Evolutionary conservation across 2,329 filamentous ascomycete genomes (phyloP), one percentile per base, ranked within the genome.

Genomic region (Epichloe scottii): DNA sequence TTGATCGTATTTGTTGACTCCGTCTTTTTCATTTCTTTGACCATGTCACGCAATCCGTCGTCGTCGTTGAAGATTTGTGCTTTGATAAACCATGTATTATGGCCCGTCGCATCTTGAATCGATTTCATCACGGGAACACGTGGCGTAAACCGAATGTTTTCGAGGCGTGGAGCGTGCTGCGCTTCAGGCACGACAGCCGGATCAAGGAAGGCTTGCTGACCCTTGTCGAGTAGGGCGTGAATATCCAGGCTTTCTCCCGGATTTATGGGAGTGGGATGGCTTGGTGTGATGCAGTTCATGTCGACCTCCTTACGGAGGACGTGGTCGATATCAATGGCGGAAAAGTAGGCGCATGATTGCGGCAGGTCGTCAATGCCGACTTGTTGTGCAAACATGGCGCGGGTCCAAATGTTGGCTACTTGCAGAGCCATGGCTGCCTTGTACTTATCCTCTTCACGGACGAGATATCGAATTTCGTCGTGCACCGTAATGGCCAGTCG

Each of bases 241-340:
- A 98, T 95, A 63, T 95, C 90, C 8, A 98, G 67, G 54, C 82
- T 89, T 68, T 97, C 90, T 37, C 94, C 93, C 2, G 82, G 85
- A 0, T 87, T 77, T 41, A 98, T 97, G 33, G 84, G 75, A 0
- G 77, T 75, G 0, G 78, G 77, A 66, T 98, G 87, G 42, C 86
- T 93, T 1, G 93, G 93, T 0, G 93, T 98, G 42, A 97, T 70
- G 64, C 93, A 98, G 62, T 95, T 87, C 88, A 98, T 95, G 65
- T 98, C 86, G 4, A 98, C 94, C 67, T 98, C 93, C 65, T 98
- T 98, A 48, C 93, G 81, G n/a, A 98, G 75, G 3, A 98, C 90
- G 59, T 89, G 84, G 62, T 98, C 93, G 57, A 98, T 87, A 62
- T 98, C 93, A 5, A 98, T 82, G 3, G 93, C 91, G 1, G 87